Evolutionary conservation across 495 filamentous ascomycete species (phyloP).

Genomic region (Cercophora samala): DNA sequence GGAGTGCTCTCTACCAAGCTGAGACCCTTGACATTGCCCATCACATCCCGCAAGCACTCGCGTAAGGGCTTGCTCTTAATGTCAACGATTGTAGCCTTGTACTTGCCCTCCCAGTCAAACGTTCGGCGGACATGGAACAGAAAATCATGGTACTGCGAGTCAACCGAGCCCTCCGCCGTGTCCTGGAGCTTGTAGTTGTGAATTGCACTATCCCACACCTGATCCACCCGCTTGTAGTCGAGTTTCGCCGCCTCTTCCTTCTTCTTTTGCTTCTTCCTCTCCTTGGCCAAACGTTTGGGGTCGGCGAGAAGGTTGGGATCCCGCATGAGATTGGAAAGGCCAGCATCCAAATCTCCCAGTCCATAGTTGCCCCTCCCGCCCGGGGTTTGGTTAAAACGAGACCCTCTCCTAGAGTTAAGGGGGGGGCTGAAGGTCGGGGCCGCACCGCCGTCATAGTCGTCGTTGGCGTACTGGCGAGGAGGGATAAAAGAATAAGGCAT

Average conservation of each 20-base stretch:
- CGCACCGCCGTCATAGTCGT: conserved; percentile 10
- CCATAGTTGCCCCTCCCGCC: neutral
- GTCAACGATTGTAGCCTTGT: conserved; percentile 70
- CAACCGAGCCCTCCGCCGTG: conserved; percentile 66
- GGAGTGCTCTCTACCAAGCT: conserved; percentile 79
- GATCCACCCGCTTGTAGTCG: conserved; percentile 84
- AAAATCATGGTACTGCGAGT: conserved; percentile 78
- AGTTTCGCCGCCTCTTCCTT: conserved; percentile 56
- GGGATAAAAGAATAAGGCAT: neutral
- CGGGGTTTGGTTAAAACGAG: neutral
- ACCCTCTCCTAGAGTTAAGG: neutral
- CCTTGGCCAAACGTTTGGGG: conserved; percentile 40
- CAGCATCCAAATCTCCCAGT: neutral
- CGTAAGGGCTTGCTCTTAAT: conserved; percentile 81
- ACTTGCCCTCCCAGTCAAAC: conserved; percentile 88
- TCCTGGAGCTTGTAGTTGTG: conserved; percentile 82
- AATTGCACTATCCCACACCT: conserved; percentile 74
- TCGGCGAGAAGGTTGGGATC: conserved; percentile 33
- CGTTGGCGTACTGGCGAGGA: conserved; percentile 12
- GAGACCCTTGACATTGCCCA: conserved; percentile 79
- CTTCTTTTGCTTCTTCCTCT: conserved; percentile 42
- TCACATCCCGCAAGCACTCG: conserved; percentile 67
- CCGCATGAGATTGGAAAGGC: neutral
- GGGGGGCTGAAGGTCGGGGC: conserved; percentile 20
- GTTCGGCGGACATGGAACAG: conserved; percentile 82